These are phyloP conservation scores for Hanseniaspora lindneri DNA, from an alignment of 805 yeast species.

Conservation along the genomic window DNA sequence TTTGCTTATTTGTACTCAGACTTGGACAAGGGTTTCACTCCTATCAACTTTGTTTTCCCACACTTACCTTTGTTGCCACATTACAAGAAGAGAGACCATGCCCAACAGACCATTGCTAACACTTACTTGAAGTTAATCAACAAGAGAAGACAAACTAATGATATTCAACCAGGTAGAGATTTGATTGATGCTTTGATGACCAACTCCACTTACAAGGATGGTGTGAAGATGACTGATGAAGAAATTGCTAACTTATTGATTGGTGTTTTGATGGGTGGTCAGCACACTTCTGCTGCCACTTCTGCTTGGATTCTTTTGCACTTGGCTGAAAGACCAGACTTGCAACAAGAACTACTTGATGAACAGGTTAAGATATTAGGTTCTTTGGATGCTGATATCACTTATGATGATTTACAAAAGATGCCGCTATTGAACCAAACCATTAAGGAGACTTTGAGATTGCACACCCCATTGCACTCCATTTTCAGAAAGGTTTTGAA, in stretches of 20 bases:
- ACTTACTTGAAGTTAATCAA: constrained; percentile 72
- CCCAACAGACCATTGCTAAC: constrained; percentile 66
- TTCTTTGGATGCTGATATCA: constrained; percentile 45
- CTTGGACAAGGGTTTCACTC: constrained; percentile 93
- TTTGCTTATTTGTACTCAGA: constrained; percentile 82
- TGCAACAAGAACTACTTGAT: constrained; percentile 67
- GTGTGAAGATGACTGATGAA: constrained; percentile 84
- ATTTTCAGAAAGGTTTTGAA: constrained; percentile 81
- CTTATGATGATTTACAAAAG: constrained; percentile 71
- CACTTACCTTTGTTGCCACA: constrained; percentile 70
- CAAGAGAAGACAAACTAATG: constrained; percentile 63
- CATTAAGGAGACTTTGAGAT: constrained; percentile 84
- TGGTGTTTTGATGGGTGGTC: constrained; percentile 98
- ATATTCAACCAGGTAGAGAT: constrained; percentile 65
- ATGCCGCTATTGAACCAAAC: constrained; percentile 72
- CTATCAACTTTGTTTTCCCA: constrained; percentile 90
- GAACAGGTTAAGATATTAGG: constrained; percentile 60
- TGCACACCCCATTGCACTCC: constrained; percentile 95
- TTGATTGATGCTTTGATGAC: constrained; percentile 79
- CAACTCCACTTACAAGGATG: constrained; percentile 80
- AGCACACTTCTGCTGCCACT: constrained; percentile 93
- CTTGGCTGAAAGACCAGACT: constrained; percentile 72
- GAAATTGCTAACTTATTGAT: constrained; percentile 88
- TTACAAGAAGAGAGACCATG: constrained; percentile 73
- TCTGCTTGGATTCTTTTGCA: constrained; percentile 91